Base-by-base conservation (phyloP, 306 rosid genomes). In the Crotalaria pallida region DNA sequence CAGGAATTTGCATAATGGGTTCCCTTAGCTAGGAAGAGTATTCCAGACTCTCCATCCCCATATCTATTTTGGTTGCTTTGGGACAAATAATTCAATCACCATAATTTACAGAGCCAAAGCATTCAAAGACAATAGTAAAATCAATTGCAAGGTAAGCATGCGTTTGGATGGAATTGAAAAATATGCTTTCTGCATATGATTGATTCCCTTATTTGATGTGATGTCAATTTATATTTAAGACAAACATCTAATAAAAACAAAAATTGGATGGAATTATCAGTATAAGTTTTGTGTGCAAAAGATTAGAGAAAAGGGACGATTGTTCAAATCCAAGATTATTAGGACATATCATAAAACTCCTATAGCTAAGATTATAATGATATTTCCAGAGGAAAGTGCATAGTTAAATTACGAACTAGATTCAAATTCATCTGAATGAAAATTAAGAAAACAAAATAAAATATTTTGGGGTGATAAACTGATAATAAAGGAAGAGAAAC, bases 141-240 rank as follows among this genome's bases (percentile, higher is more conserved):
- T 82, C 80, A 79, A 74, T 76, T 58, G 66, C 73, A 33, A 64
- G 48, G 17, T 78, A 10, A 2, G 86, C 83, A 82, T 74, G 86
- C 86, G 75, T 57, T 74, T 82, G 10, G 48, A 27, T 76, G 27
- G n/a, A n/a, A n/a, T n/a, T n/a, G n/a, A n/a, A n/a, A n/a, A 13
- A 3, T 18, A 27, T 38, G 6, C 50, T 44, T 56, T 27, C 27
- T 24, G 6, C 1, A 45, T 26, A 27, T 56, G 4, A 31, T 13
- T 22, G 9, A 47, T 36, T 24, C 13, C 5, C 3, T 29, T 17
- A 0, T 29, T 19, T 31, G 6, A 40, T 10, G 56, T 13, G n/a
- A 9, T 51, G 7, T 16, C 48, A 10, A 43, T 18, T 38, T 26
- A 31, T 40, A 17, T 51, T 61, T 10, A 11, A 19, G 0, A 1